Evolutionary conservation across 108 stramenopile genomes (phyloP).

Genomic region (Nitzschia putrida): DNA sequence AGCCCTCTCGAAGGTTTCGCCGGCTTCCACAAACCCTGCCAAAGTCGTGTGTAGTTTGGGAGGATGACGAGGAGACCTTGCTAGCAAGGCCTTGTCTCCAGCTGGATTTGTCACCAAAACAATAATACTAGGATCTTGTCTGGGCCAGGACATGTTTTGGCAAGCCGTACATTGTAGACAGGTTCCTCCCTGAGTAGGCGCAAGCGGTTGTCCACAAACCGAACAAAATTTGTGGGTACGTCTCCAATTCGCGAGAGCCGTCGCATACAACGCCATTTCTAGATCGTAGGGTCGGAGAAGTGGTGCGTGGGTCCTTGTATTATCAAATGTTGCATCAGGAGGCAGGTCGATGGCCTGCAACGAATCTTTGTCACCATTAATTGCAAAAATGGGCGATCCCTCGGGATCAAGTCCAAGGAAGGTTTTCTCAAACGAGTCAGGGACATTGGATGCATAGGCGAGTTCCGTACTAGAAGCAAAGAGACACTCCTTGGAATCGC

Average conservation of each 20-base stretch:
- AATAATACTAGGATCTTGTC: constrained; percentile 86
- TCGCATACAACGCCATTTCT: constrained; percentile 76
- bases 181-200: constrained; percentile 61
- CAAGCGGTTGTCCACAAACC: constrained; percentile 51
- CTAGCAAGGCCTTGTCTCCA: constrained; percentile 61
- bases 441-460: constrained; percentile 5
- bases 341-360: not conserved
- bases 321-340: constrained; percentile 39
- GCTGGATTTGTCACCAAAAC: constrained; percentile 49
- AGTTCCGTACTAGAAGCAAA: constrained; percentile 9
- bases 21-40: constrained; percentile 88
- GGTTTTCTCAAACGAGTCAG: constrained; percentile 18
- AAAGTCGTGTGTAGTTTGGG: constrained; percentile 66
- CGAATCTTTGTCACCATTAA: constrained; percentile 20
- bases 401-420: constrained; percentile 51
- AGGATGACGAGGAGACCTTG: constrained; percentile 70
- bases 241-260: constrained; percentile 71
- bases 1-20: constrained; percentile 81
- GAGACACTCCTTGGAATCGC: constrained; percentile 25
- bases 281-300: constrained; percentile 56
- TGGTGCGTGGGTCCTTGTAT: constrained; percentile 70
- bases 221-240: constrained; percentile 51
- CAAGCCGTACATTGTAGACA: constrained; percentile 55
- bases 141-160: constrained; percentile 56
- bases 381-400: constrained; percentile 50